phyloP scores from a whole-genome alignment of 2,329 filamentous ascomycete genomes.

The Geosmithia morbida region DNA sequence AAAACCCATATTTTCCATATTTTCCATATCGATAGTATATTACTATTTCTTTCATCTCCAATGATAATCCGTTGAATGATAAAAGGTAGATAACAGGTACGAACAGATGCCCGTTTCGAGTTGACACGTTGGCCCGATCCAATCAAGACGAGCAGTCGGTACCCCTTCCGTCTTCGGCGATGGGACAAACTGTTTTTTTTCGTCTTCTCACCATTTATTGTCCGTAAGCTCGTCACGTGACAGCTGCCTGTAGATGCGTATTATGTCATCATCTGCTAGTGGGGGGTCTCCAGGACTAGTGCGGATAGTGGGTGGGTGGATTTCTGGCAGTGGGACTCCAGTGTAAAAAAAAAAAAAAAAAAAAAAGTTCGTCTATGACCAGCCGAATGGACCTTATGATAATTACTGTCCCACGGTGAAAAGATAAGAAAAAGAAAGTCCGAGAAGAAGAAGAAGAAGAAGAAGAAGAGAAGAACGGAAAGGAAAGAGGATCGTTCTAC shows the following conservation, averaged over 20 bases:
- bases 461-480: neutral
- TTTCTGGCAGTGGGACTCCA: neutral
- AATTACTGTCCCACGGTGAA: neutral
- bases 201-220: too few relatives aligned
- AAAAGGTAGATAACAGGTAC: too few relatives aligned
- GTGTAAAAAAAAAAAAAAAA: slow-evolving; percentile 5
- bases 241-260: neutral
- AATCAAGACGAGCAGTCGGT: too few relatives aligned
- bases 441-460: neutral
- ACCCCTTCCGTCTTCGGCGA: neutral
- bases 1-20: too few relatives aligned
- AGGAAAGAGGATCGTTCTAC: neutral
- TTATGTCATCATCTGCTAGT: slow-evolving; percentile 3
- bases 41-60: too few relatives aligned
- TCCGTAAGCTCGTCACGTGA: neutral
- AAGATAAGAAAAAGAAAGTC: neutral
- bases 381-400: neutral
- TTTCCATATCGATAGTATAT: too few relatives aligned
- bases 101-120: too few relatives aligned
- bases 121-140: too few relatives aligned
- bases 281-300: neutral
- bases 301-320: neutral
- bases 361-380: slow-evolving; percentile 6
- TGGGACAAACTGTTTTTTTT: neutral
- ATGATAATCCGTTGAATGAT: too few relatives aligned